These are phyloP conservation scores for Mortierella sp. DNA, from an alignment of 371 early-diverging fungal genomes.

Conservation along the genomic window DNA sequence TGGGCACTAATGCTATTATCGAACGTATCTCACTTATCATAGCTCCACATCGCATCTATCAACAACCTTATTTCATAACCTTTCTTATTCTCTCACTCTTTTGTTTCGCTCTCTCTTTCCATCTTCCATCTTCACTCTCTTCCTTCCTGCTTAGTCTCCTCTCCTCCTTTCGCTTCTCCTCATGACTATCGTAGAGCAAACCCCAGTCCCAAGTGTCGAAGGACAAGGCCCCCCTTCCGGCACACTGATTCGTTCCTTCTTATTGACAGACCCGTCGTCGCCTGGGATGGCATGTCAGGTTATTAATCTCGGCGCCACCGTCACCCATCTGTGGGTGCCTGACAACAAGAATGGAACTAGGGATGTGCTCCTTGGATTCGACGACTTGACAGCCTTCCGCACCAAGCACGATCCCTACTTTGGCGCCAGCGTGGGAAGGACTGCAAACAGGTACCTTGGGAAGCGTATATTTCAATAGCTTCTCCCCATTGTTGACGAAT, in stretches of 20 bases:
- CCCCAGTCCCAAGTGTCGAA: slow-evolving; percentile 19
- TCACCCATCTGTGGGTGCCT: slow-evolving; percentile 58
- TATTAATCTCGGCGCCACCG: slow-evolving; percentile 57
- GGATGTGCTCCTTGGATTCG: slow-evolving; percentile 66
- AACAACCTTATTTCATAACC: too few species aligned
- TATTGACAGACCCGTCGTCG: slow-evolving; percentile 36
- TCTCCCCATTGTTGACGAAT: too few species aligned
- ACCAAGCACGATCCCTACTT: slow-evolving; percentile 57
- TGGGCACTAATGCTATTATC: too few species aligned
- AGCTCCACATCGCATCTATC: too few species aligned
- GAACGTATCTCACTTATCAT: too few species aligned
- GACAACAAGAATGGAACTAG: slow-evolving; percentile 31
- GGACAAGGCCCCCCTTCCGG: slow-evolving; percentile 38
- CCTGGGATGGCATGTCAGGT: slow-evolving; percentile 49
- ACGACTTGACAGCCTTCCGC: slow-evolving; percentile 56
- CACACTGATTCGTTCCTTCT: slow-evolving; percentile 42
- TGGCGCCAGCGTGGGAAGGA: slow-evolving; percentile 63
- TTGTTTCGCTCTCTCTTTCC: neutral
- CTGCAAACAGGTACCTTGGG: slow-evolving; percentile 37
- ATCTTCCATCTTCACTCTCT: neutral
- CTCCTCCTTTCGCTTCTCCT: neutral
- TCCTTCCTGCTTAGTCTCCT: too few species aligned
- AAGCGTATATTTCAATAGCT: neutral
- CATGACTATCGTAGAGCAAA: slow-evolving; percentile 30
- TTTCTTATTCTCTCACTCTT: too few species aligned